Evolutionary conservation across 1,139 yeast genomes (phyloP), one percentile per base, ranked within the genome.

Genomic region (Diutina catenulata): DNA sequence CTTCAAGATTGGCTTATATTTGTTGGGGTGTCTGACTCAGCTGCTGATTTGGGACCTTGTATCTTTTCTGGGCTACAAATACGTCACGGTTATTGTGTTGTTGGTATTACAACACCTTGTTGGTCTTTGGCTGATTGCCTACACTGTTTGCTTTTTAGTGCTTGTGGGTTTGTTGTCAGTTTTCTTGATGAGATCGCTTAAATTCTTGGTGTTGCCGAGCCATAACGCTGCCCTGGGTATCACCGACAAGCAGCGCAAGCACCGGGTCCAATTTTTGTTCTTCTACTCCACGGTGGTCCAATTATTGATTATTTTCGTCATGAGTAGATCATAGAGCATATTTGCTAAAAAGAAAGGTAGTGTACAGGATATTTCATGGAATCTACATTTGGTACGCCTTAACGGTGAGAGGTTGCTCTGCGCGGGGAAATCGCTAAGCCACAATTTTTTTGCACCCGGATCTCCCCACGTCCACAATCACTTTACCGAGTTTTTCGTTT

Each of bases 31-130:
- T 71, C 80, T 51, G 52, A 68, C 54, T 51, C 81, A 47, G 68
- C 76, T 64, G 38, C 57, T 68, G 41, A 62, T 82, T 38, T 78
- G 91, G 68, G 99, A 93, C 56, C 67, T 91, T 44, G 71, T 84
- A 9, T 82, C 95, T 46, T 91, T 84, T 58, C 80, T 93, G 39
- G 96, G 98, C 23, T 93, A 93, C 67, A 93, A 93, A 57, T 93
- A 87, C 54, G 88, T 93, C 28, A 86, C 94, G 5, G 68, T 80
- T 44, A 70, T 80, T 27, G 57, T 70, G 15, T 63, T 77, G 39
- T 61, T 79, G 48, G 55, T 75, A 39, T 56, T 70, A 47, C 76
- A 74, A 43, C 56, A 61, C 49, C 43, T 62, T 56, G 33, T 64
- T 50, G 55, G 60, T 46, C 42, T 47, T 55, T 57, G 59, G 51